These are phyloP conservation scores for Polygonum maritimum DNA, from an alignment of 148 eudicot genomes.

Conservation along the genomic window DNA sequence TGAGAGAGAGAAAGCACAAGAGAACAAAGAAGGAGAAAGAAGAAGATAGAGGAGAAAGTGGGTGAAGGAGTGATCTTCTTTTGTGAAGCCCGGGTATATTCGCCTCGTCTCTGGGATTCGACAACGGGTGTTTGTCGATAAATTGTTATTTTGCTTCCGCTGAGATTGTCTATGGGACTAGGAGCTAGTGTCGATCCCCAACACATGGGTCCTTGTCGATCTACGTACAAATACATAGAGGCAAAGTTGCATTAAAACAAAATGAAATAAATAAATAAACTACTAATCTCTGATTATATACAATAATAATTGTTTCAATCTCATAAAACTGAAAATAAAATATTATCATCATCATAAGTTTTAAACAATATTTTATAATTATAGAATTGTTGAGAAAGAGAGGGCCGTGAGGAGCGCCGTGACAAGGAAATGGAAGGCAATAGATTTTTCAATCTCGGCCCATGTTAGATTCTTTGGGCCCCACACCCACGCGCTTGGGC, in stretches of 20 bases:
- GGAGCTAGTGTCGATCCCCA: too few species aligned
- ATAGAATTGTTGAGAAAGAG: background rate
- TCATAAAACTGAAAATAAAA: background rate
- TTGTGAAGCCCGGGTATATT: too few species aligned
- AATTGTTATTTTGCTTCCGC: too few species aligned
- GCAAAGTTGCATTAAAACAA: background rate
- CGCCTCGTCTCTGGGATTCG: too few species aligned
- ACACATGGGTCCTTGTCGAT: background rate
- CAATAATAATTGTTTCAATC: background rate
- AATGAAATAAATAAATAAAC: background rate
- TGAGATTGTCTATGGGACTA: too few species aligned
- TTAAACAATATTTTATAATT: too few species aligned
- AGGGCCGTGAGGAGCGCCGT: constrained; percentile 9
- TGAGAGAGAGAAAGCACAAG: too few species aligned
- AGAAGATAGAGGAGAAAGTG: too few species aligned
- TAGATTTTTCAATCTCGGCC: background rate
- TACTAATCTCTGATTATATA: background rate
- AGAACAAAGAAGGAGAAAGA: too few species aligned
- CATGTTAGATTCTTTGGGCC: constrained; percentile 2
- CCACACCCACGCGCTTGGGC: background rate
- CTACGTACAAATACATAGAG: background rate
- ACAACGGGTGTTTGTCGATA: too few species aligned
- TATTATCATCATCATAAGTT: background rate
- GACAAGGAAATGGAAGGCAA: background rate
- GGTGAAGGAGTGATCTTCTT: too few species aligned